These are phyloP conservation scores for Psilocybe azurescens DNA, from an alignment of 768 basidiomycete genomes.

Conservation along the genomic window DNA sequence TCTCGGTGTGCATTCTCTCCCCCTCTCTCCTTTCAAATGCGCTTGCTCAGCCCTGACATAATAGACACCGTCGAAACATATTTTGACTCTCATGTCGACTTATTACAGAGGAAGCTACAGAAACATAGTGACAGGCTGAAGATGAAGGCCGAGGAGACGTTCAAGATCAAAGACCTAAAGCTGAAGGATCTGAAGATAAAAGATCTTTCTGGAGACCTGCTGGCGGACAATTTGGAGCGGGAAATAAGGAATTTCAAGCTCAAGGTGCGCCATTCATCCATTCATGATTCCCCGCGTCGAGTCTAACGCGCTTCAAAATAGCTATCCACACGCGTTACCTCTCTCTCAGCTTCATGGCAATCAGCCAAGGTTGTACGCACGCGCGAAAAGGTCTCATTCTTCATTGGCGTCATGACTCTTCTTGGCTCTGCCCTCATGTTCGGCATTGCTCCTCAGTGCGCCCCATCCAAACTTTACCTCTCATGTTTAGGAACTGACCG, in stretches of 20 bases:
- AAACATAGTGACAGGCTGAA: slow-evolving; percentile 88
- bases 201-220: slow-evolving; percentile 62
- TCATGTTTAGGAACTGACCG: slow-evolving; percentile 1
- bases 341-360: slow-evolving; percentile 86
- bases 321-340: slow-evolving; percentile 82
- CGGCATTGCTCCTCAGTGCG: slow-evolving; percentile 85
- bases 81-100: slow-evolving; percentile 88
- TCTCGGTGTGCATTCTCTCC: slow-evolving; percentile 58
- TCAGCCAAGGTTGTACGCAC: slow-evolving; percentile 88
- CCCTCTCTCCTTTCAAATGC: slow-evolving; percentile 24
- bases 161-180: slow-evolving; percentile 73
- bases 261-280: slow-evolving; percentile 56
- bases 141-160: slow-evolving; percentile 79
- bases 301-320: slow-evolving; percentile 33
- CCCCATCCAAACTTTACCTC: slow-evolving; percentile 22
- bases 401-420: slow-evolving; percentile 91
- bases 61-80: slow-evolving; percentile 94
- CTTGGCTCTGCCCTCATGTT: slow-evolving; percentile 86
- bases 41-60: slow-evolving; percentile 24
- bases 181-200: slow-evolving; percentile 65
- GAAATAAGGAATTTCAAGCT: slow-evolving; percentile 88
- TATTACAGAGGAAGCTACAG: slow-evolving; percentile 83
- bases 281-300: slow-evolving; percentile 9
- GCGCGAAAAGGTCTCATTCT: slow-evolving; percentile 88
- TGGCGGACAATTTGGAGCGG: slow-evolving; percentile 81